Evolutionary conservation across 1,284 basidiomycete genomes (phyloP).

Genomic region (Trametes sp.): DNA sequence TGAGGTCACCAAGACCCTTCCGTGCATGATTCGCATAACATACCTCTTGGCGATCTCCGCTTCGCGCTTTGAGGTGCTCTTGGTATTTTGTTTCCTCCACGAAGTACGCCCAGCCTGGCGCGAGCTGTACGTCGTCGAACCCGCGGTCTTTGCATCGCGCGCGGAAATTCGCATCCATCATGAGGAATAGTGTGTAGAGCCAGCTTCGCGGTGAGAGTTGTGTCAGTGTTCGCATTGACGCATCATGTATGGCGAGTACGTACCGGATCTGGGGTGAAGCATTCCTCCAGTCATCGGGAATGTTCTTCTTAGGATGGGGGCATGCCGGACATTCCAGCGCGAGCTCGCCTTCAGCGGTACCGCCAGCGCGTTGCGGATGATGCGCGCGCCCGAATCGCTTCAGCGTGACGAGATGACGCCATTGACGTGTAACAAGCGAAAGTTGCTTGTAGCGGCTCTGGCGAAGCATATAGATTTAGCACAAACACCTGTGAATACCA

Average conservation of each 20-base stretch:
- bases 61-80: slow-evolving; percentile 13
- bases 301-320: slow-evolving; percentile 38
- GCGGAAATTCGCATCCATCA: slow-evolving; percentile 41
- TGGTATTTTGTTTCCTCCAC: slow-evolving; percentile 29
- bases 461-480: slow-evolving; percentile 10
- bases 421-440: slow-evolving; percentile 1
- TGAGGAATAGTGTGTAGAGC: slow-evolving; percentile 37
- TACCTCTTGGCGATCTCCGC: slow-evolving; percentile 13
- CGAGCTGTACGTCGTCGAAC: slow-evolving; percentile 30
- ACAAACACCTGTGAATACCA: neutral
- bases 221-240: neutral
- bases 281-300: slow-evolving; percentile 34
- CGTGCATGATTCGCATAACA: neutral
- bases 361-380: slow-evolving; percentile 18
- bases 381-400: slow-evolving; percentile 36
- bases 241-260: neutral
- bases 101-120: slow-evolving; percentile 36
- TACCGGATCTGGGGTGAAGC: slow-evolving; percentile 23
- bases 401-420: slow-evolving; percentile 32
- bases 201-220: slow-evolving; percentile 29
- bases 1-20: too few relatives aligned
- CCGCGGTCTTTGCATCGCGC: slow-evolving; percentile 34
- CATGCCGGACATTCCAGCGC: slow-evolving; percentile 39
- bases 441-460: slow-evolving; percentile 20
- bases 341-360: slow-evolving; percentile 25